These are phyloP conservation scores for Trichoderma sp. DNA, from an alignment of 2,329 filamentous ascomycete species.

Conservation along the genomic window DNA sequence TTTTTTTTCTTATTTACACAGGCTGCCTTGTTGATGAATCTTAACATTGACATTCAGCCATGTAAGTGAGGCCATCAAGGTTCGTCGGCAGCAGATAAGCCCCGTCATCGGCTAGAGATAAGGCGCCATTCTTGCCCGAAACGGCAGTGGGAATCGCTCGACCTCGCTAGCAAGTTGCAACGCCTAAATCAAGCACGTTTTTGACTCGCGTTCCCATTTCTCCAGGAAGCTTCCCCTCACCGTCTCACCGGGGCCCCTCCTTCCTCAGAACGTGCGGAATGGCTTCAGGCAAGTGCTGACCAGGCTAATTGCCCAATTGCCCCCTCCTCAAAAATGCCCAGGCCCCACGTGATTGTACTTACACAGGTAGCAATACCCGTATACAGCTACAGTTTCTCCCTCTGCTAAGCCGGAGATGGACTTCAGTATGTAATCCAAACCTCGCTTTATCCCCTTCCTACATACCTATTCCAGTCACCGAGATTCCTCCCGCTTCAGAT, in stretches of 20 bases:
- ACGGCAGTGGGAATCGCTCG: not conserved
- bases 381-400: not conserved
- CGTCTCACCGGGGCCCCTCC: not conserved
- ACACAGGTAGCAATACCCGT: not conserved
- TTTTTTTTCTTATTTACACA: not conserved
- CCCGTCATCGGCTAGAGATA: not conserved
- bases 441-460: not conserved
- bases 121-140: not conserved
- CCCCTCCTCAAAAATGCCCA: not conserved
- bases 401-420: not conserved
- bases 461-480: not conserved
- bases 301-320: not conserved
- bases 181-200: not conserved
- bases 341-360: not conserved
- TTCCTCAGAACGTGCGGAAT: not conserved
- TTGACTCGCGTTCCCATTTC: not conserved
- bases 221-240: not conserved
- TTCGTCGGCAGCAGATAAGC: conserved; percentile 6
- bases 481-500: not conserved
- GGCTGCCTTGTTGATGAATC: not conserved
- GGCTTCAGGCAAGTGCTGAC: not conserved
- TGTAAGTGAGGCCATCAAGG: not conserved
- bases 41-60: not conserved
- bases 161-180: not conserved
- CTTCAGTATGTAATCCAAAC: not conserved